These are phyloP conservation scores for Beauveria sp. DNA, from an alignment of 2,329 filamentous ascomycete genomes.

Conservation along the genomic window DNA sequence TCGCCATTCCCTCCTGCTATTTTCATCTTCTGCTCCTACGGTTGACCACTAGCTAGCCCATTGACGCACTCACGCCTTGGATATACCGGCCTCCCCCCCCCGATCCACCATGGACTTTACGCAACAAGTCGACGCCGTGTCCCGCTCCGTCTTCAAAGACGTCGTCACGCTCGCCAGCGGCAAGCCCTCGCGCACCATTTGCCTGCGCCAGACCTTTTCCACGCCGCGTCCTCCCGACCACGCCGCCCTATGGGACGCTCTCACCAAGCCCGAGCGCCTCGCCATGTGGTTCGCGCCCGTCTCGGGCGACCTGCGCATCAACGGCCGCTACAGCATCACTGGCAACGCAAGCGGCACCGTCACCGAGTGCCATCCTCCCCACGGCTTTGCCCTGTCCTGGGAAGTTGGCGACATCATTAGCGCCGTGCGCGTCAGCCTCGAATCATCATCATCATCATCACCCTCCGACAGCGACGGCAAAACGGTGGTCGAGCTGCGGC, in stretches of 20 bases:
- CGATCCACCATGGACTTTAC: neutral
- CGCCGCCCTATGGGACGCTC: neutral
- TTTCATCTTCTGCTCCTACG: neutral
- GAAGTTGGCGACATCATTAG: neutral
- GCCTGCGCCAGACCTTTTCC: neutral
- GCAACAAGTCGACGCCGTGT: slow-evolving; percentile 1
- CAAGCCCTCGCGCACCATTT: neutral
- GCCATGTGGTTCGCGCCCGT: slow-evolving; percentile 6
- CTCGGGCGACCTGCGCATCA: slow-evolving; percentile 5
- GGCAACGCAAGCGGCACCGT: slow-evolving; percentile 4
- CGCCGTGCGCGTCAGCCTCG: neutral
- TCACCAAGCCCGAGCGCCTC: neutral
- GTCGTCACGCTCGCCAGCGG: neutral
- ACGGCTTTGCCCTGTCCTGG: slow-evolving; percentile 1
- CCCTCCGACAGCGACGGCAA: neutral
- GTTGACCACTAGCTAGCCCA: too few relatives aligned
- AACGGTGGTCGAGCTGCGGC: neutral
- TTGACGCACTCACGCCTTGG: too few relatives aligned
- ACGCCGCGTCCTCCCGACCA: neutral
- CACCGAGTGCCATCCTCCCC: neutral
- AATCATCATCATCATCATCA: too few relatives aligned
- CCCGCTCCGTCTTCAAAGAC: slow-evolving; percentile 2
- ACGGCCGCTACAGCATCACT: slow-evolving; percentile 6
- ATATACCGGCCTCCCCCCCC: neutral
- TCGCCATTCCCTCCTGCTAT: neutral